Base-by-base conservation (phyloP, 345 rosid genomes). In the Mallotus nudiflorus region DNA sequence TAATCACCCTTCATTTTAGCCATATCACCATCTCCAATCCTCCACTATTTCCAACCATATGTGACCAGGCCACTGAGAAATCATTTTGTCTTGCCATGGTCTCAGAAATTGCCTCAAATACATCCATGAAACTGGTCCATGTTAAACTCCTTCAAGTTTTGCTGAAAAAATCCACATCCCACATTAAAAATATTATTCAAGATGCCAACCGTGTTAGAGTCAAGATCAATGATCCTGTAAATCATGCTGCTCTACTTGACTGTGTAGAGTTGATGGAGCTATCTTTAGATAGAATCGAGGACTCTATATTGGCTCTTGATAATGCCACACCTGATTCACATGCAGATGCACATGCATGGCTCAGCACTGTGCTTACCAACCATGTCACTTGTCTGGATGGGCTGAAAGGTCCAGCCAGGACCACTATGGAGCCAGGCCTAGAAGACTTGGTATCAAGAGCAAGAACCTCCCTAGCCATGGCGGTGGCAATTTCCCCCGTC, bases 251-350 rank as follows among this genome's bases (percentile, higher is more conserved):
- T 27, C 39, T 88, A 53, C 69, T 51, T 4, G 94, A 91, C 56
- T 87, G 92, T 58, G 49, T 76, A 65, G 86, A 83, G 73, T 72
- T 91, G 78, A 78, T 87, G 91, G 91, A 85, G 13, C 65, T 78
- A 50, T 87, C 97, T 28, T 57, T 65, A 58, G 85, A 83, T 9
- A 80, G 91, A 70, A 75, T 29, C 75, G 3, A 66, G 9, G 60
- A 37, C 51, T 66, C 37, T 33, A 6, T 33, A 33, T 33, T 33
- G 37, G 66, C 71, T 12, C 77, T 73, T 6, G 9, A 51, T 24
- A 65, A 60, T 1, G 42, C 27, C 5, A 60, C 60, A 18, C 7
- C 7, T 10, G 40, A 14, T 29, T 67, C 69, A 9, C 65, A 55
- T 31, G 45, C 60, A 9, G 13, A 59, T 56, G 77, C 72, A 3